These are phyloP conservation scores for Medicago ruthenica DNA, from an alignment of 306 rosid species.

Conservation along the genomic window DNA sequence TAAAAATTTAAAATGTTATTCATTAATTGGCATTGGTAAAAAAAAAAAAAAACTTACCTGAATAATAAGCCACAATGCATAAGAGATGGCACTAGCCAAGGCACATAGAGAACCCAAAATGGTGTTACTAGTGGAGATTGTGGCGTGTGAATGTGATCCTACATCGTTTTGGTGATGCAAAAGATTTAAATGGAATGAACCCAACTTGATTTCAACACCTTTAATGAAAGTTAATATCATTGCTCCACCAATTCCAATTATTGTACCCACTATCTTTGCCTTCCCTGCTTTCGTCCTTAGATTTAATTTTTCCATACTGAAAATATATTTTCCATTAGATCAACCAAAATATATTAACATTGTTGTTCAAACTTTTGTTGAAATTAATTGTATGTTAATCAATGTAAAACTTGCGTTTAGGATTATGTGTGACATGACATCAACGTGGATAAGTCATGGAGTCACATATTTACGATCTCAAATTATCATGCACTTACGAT, in stretches of 20 bases:
- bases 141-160: background rate
- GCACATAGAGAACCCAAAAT: constrained; percentile 35
- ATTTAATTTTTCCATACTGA: constrained; percentile 52
- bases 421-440: too few species aligned
- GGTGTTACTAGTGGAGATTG: background rate
- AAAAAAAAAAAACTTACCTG: constrained; percentile 41
- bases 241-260: constrained; percentile 59
- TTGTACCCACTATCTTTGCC: constrained; percentile 56
- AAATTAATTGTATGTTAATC: too few species aligned
- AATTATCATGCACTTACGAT: too few species aligned
- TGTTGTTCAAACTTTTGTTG: too few species aligned
- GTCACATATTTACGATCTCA: too few species aligned
- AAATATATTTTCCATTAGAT: background rate
- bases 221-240: constrained; percentile 59
- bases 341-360: background rate
- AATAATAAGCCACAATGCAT: constrained; percentile 59
- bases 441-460: too few species aligned
- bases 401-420: too few species aligned
- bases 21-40: background rate
- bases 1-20: background rate
- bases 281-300: constrained; percentile 46
- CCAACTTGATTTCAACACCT: constrained; percentile 42
- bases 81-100: constrained; percentile 38
- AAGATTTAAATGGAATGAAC: constrained; percentile 44
- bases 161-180: constrained; percentile 9